Base-by-base conservation (phyloP, 2,329 filamentous ascomycete species). In the Ophiocordyceps robertsii region DNA sequence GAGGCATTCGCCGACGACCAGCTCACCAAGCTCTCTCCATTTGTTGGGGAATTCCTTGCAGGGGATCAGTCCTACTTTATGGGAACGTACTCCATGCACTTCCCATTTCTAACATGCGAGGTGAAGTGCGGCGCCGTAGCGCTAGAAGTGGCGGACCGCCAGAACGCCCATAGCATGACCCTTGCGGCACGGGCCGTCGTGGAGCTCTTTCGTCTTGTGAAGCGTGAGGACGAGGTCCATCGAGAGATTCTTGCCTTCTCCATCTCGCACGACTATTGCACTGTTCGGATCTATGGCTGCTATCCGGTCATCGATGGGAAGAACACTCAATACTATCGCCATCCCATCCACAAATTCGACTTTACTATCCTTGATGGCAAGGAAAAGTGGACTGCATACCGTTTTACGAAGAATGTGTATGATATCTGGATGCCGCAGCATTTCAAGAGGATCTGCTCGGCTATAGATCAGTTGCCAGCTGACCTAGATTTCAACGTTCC, bases 21-120 rank as follows among this genome's bases (percentile, higher is more conserved):
- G 49, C 57, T 67, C 6, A 35, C 51, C 13, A 70, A 63, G 53
- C 49, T 73, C 8, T 44, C 51, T 7, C 60, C 61, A 7, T 63
- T 63, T 38, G 49, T 66, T 40, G 56, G 59, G 42, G 49, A 65
- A 30, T 53, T 54, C 9, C 36, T 57, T 24, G 33, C 40, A 29
- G 53, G 54, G 13, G 56, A 64, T 43, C 50, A 51, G 40, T 71
- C 61, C 17, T 61, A 53, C 46, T 68, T 71, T 42, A 65, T 67
- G 56, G 62, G 50, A 9, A 72, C 64, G 11, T 65, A 59, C 42
- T 53, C 62, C 6, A 69, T 72, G 57, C 67, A 64, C 54, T 70
- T 74, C 47, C 67, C 67, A 3, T 73, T 72, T 47, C 54, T 73
- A 0, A 63, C 63, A 0, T 68, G 61, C 50, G 65, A 73, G 50